Evolutionary conservation across 2,329 filamentous ascomycete genomes (phyloP), one percentile per base, ranked within the genome.

Genomic region (Colletotrichum trifolii): DNA sequence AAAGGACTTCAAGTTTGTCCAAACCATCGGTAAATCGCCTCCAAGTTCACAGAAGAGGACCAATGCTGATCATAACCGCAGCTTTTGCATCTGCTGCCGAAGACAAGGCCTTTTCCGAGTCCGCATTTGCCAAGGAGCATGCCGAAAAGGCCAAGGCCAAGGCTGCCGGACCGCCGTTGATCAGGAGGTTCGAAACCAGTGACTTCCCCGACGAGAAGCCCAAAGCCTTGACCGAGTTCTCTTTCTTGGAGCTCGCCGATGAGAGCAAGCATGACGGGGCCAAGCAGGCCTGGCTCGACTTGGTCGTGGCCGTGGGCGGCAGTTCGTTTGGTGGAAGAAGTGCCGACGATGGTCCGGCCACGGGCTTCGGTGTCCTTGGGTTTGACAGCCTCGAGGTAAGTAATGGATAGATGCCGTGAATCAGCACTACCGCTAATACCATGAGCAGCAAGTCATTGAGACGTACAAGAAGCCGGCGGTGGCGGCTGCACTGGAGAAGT

Each of bases 321-420:
- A 39, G 33, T n/a, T 10, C 58, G 7, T 66, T 63, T 3, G 50
- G 54, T 5, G 63, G 63, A 2, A 49, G 25, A 2, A 66, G 58
- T 36, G 50, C 55, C 1, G 62, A 43, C 12, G 66, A 66, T 1
- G 50, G 42, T 8, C 66, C 54, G 4, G 9, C 17, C 2, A 47
- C 53, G 8, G 66, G 66, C 0, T 4, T 68, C 15, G 58, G 57
- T 3, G 39, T 63, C 11, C 34, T 68, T 2, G 58, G 66, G 10
- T 68, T 62, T 62, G 46, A 68, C n/a, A 66, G 54, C 10, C 42
- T 42, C 46, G 62, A 66, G 2, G 62, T 67, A 52, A 15, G 55
- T 35, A 6, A 7, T 25, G 5, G 2, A 17, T 4, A 9, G 17
- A 39, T 2, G 4, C 2, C 13, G 2, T 17, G 25, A 25, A 25